Evolutionary conservation across 352 stramenopile species (phyloP), one percentile per base, ranked within the genome.

Genomic region (Phytophthora sp.): DNA sequence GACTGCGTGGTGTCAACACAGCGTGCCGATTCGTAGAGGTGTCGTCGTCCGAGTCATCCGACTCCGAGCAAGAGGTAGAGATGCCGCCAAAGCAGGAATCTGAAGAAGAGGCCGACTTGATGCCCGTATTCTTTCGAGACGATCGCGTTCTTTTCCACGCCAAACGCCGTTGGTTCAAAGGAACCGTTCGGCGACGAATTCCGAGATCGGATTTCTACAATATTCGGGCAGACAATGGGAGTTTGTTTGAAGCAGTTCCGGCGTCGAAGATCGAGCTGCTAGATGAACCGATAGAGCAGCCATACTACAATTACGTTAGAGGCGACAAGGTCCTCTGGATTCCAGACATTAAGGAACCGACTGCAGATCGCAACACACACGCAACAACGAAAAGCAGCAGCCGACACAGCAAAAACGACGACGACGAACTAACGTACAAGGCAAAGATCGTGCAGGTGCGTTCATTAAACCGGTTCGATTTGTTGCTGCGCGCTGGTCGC

Each of bases 141-240:
- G 81, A 90, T 35, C 56, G 63, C 5, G 76, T 90, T 11, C 46
- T 84, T n/a, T 87, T 90, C 24, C 55, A 72, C 11, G 68, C 62
- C 1, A 71, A 59, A 26, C 45, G 50, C 12, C 74, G 69, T 0
- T 77, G 72, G 53, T 72, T 81, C 24, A 59, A 65, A 35, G 78
- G 78, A 15, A 74, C 35, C 13, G 56, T 88, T 28, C 43, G 59
- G 1, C 69, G 65, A 15, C 77, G 77, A 15, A 76, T 90, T 32
- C 48, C 50, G 1, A 41, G 24, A 31, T 83, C 81, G 20, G 74
- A 77, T 53, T 87, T 90, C 46, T 90, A 90, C 66, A 74, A 82
- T 45, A 64, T 90, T 21, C 58, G 67, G 7, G 67, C 72, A 30
- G 68, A 72, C 20, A 87, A 85, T 21, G 69, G 78, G 7, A 83